Evolutionary conservation across 2,329 filamentous ascomycete genomes (phyloP).

Genomic region (Fusarium dlaminii): DNA sequence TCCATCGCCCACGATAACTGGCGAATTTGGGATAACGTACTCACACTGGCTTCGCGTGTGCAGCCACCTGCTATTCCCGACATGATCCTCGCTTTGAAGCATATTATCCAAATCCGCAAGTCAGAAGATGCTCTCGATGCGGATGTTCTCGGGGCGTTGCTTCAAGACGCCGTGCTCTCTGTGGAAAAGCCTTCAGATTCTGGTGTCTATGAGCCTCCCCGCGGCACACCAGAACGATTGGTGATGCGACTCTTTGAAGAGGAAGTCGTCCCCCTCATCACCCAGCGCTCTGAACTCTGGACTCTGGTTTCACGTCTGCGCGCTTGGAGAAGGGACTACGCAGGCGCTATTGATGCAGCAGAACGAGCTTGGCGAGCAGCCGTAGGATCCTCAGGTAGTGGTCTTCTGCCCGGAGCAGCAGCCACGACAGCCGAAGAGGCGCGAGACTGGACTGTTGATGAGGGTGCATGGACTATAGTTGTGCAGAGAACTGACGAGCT

Average conservation of each 20-base stretch:
- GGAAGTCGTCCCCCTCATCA: constrained; percentile 83
- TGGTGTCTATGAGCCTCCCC: constrained; percentile 51
- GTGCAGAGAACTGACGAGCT: constrained; percentile 83
- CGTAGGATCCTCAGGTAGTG: constrained; percentile 59
- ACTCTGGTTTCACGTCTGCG: constrained; percentile 75
- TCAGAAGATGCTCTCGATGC: constrained; percentile 83
- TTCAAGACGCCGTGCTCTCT: constrained; percentile 73
- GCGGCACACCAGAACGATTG: constrained; percentile 69
- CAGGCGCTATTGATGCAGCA: constrained; percentile 79
- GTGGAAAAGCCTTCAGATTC: constrained; percentile 47
- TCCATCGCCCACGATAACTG: constrained; percentile 84
- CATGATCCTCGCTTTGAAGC: constrained; percentile 77
- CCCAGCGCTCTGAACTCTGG: constrained; percentile 80
- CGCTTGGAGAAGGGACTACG: constrained; percentile 76
- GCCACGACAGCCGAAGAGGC: constrained; percentile 44
- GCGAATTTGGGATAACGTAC: constrained; percentile 96
- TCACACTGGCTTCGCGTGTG: constrained; percentile 84
- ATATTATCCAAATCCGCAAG: constrained; percentile 79
- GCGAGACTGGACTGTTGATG: constrained; percentile 60
- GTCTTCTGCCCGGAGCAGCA: constrained; percentile 56
- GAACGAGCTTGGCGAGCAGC: constrained; percentile 91
- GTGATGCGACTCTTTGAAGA: constrained; percentile 79
- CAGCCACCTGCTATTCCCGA: constrained; percentile 79
- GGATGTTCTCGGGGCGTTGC: constrained; percentile 74
- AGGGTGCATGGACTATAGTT: constrained; percentile 74